A percentile compares a stretch with the other conserved stretches of the same genome.
phyloP scores from a whole-genome alignment of 2,329 filamentous ascomycete genomes.

The Pestalotiopsis fici region DNA sequence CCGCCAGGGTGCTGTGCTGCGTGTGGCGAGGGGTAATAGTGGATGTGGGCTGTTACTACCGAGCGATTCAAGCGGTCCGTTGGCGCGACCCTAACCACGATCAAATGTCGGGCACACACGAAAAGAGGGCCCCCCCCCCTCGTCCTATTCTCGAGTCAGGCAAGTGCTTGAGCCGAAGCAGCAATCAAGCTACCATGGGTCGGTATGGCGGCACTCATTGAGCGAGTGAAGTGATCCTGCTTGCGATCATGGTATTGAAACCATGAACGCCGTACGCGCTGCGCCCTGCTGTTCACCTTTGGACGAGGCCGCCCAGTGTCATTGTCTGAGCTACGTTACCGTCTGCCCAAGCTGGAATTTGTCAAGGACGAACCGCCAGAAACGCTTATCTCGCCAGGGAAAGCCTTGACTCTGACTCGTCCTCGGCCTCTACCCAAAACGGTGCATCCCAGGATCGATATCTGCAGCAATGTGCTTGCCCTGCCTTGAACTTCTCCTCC shows the following conservation, averaged over 20 bases:
- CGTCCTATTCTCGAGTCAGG: constrained; percentile 14
- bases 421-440: constrained; percentile 5
- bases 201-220: neutral
- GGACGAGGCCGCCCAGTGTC: neutral
- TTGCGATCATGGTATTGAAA: neutral
- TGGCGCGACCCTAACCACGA: constrained; percentile 10
- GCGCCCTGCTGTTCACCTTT: neutral
- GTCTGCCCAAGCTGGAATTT: neutral
- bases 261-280: neutral
- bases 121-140: constrained; percentile 9
- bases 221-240: neutral
- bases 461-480: constrained; percentile 6
- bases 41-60: constrained; percentile 13
- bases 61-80: constrained; percentile 17
- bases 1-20: constrained; percentile 7
- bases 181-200: neutral
- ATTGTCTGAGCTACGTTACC: neutral
- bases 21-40: constrained; percentile 20
- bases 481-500: neutral
- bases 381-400: neutral
- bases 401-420: constrained; percentile 3
- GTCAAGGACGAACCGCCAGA: neutral
- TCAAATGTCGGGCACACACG: constrained; percentile 13
- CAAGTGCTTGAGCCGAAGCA: constrained; percentile 12
- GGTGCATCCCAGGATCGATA: neutral